Evolutionary conservation across 1,139 yeast species (phyloP), one percentile per base, ranked within the genome.

Genomic region (Candida sanyaensis): DNA sequence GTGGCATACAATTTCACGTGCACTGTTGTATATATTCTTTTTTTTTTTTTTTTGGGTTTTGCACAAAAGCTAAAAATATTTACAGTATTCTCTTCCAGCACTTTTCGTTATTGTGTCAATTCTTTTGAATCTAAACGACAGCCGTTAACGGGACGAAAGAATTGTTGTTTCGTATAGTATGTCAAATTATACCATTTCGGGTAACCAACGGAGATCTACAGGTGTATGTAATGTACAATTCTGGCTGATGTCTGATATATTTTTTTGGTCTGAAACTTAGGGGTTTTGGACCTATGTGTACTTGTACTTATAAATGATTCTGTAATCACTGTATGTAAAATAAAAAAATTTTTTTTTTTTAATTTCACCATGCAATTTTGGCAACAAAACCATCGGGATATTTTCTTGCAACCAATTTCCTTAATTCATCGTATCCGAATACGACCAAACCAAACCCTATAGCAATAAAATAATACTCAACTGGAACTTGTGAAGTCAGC

Each of bases 391-490:
- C 57, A 6, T 60, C 53, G 6, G 80, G 80, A 48, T 65, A 58
- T 44, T 52, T 67, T 56, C 83, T 66, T n/a, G 62, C 66, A 11
- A 56, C 27, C 30, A 61, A 54, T 57, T 78, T 78, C 54, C 83
- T 64, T 28, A 63, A 38, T 57, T 79, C 84, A 51, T 79, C 83
- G 50, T 65, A 65, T 5, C 56, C 47, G 42, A 77, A 54, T 5
- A 77, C 66, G 6, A 69, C 60, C 3, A 61, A 33, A 3, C 81
- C 83, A 55, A 78, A 74, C 0, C 77, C 81, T 34, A 77, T 42
- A 1, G 83, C 77, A 45, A 77, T 68, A 55, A 78, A 72, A 56
- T 71, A 78, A 56, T 73, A 73, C 53, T 75, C 77, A n/a, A 71
- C 77, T 1, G 81, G 81, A 8, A 77, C 73, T 10, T 63, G 58